phyloP scores from a whole-genome alignment of 768 basidiomycete genomes.

The Tephrocybe sp. region DNA sequence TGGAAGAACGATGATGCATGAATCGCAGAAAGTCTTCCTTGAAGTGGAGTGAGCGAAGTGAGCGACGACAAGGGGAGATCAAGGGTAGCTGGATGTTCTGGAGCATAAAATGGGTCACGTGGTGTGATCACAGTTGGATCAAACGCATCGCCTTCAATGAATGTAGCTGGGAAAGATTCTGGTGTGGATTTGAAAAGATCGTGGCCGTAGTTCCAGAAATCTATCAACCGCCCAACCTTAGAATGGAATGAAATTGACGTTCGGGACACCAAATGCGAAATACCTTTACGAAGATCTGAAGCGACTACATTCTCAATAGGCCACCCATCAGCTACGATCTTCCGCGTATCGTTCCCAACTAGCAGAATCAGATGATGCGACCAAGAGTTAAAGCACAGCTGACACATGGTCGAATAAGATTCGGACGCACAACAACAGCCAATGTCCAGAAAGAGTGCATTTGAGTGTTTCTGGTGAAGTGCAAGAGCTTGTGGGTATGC shows the following conservation, averaged over 20 bases:
- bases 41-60: slow-evolving; percentile 29
- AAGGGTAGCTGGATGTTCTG: slow-evolving; percentile 13
- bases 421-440: slow-evolving; percentile 25
- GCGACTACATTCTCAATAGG: slow-evolving; percentile 21
- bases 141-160: slow-evolving; percentile 57
- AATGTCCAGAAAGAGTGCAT: slow-evolving; percentile 25
- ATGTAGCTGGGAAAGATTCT: slow-evolving; percentile 51
- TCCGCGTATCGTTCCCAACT: slow-evolving; percentile 27
- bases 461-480: slow-evolving; percentile 15
- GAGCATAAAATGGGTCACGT: slow-evolving; percentile 20
- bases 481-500: slow-evolving; percentile 19
- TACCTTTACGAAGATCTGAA: slow-evolving; percentile 24
- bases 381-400: no score
- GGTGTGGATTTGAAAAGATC: slow-evolving; percentile 55
- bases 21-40: slow-evolving; percentile 45
- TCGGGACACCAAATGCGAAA: neutral
- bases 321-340: slow-evolving; percentile 24
- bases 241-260: neutral
- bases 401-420: neutral
- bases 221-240: slow-evolving; percentile 27
- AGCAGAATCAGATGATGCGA: neutral
- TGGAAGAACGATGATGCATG: slow-evolving; percentile 54
- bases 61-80: slow-evolving; percentile 21
- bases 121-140: slow-evolving; percentile 42
- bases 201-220: slow-evolving; percentile 64